Conservation (phyloP, 2,329 filamentous ascomycete species). For the Pseudogymnoascus verrucosus region DNA sequence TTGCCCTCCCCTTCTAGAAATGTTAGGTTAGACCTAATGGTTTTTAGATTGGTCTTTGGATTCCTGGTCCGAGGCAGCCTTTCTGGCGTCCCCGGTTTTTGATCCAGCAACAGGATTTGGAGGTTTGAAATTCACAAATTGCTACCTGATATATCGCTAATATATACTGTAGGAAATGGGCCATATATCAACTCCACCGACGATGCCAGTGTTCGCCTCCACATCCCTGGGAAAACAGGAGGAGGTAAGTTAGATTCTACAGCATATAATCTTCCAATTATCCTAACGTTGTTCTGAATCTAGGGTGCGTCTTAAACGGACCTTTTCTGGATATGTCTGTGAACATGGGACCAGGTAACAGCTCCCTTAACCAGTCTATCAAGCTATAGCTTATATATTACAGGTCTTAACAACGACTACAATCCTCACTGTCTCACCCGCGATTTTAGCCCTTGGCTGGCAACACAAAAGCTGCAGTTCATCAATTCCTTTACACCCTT, state of each 20-base stretch:
- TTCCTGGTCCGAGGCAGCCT: conserved; percentile 23
- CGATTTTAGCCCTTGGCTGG: conserved; percentile 24
- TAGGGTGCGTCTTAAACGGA: conserved; percentile 41
- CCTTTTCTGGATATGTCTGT: conserved; percentile 21
- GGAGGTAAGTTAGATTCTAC: conserved; percentile 10
- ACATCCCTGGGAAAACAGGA: conserved; percentile 13
- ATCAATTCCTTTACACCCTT: conserved; percentile 15
- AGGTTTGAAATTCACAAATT: background rate
- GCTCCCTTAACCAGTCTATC: background rate
- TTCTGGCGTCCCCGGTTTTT: conserved; percentile 21
- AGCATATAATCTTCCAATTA: background rate
- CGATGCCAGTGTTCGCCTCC: background rate
- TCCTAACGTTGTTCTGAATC: background rate
- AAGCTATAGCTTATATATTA: background rate
- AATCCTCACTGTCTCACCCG: conserved; percentile 28
- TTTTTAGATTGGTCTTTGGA: conserved; percentile 25
- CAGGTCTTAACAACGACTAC: conserved; percentile 16
- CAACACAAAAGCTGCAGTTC: conserved; percentile 15
- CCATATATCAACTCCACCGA: conserved; percentile 11
- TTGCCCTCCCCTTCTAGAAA: background rate
- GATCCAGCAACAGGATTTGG: conserved; percentile 17
- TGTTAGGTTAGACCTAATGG: conserved; percentile 7
- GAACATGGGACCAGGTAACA: conserved; percentile 11
- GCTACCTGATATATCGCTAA: background rate
- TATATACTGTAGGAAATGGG: conserved; percentile 11